These are phyloP conservation scores for Lactifluus volemus DNA, from an alignment of 768 basidiomycete species.

Conservation along the genomic window DNA sequence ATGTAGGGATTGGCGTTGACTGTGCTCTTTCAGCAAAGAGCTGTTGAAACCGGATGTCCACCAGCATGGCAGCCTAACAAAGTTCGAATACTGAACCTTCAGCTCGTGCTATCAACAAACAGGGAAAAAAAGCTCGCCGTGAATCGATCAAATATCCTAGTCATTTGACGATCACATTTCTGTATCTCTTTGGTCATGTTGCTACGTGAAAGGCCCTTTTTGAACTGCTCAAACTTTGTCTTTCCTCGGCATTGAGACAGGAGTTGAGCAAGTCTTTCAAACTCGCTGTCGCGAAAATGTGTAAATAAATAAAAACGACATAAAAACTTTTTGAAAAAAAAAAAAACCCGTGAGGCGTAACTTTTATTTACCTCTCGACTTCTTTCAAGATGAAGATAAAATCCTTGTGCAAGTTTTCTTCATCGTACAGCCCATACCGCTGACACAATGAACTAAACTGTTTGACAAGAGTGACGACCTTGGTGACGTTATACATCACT, in stretches of 20 bases:
- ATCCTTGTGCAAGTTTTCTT: not conserved
- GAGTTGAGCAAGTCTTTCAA: not conserved
- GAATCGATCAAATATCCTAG: constrained; percentile 9
- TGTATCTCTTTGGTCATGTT: constrained; percentile 6
- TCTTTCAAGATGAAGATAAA: constrained; percentile 4
- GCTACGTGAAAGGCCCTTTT: constrained; percentile 2
- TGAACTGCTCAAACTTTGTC: constrained; percentile 3
- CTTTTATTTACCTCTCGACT: not conserved
- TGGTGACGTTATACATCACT: constrained; percentile 10
- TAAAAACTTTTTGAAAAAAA: no score
- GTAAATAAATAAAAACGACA: not conserved
- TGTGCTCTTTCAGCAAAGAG: constrained; percentile 1
- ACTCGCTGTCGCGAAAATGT: not conserved
- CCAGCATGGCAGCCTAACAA: constrained; percentile 1
- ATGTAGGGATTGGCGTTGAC: not conserved
- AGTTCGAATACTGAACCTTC: not conserved
- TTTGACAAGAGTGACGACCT: constrained; percentile 4
- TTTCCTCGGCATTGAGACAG: constrained; percentile 8
- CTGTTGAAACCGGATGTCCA: constrained; percentile 10
- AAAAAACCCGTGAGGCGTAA: no score
- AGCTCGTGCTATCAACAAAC: not conserved
- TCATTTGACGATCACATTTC: constrained; percentile 11
- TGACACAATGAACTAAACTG: not conserved
- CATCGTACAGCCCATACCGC: constrained; percentile 1
- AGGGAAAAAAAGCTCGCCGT: not conserved